These are phyloP conservation scores for Talaromyces rugulosus DNA, from an alignment of 2,329 filamentous ascomycete species.

Conservation along the genomic window DNA sequence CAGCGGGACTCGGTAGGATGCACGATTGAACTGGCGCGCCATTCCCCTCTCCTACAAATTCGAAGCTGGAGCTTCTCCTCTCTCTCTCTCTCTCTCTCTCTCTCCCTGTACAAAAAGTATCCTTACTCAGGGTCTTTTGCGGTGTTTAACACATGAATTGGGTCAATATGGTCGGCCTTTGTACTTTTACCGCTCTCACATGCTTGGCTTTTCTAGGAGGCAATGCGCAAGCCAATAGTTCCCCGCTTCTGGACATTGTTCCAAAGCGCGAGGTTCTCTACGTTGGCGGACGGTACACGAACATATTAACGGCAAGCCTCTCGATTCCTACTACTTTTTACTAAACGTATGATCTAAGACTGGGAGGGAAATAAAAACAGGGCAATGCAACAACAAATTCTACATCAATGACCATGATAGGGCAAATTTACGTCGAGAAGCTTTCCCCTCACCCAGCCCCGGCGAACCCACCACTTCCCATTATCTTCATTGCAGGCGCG, in stretches of 20 bases:
- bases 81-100: no score
- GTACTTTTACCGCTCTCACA: not conserved
- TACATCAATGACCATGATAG: not conserved
- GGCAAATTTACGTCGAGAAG: not conserved
- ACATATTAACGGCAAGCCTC: not conserved
- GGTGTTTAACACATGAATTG: not conserved
- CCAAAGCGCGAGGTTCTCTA: not conserved
- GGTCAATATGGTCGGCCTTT: not conserved
- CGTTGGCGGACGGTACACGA: not conserved
- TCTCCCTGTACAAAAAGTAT: no score
- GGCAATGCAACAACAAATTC: not conserved
- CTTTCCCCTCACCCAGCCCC: not conserved
- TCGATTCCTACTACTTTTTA: not conserved
- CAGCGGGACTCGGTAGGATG: no score
- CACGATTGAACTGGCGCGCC: no score
- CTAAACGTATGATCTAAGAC: not conserved
- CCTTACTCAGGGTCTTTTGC: no score
- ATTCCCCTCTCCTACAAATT: no score
- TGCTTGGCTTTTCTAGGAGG: not conserved
- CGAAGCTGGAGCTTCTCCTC: no score
- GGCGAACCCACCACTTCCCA: not conserved
- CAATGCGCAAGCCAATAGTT: not conserved
- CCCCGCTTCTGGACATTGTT: not conserved
- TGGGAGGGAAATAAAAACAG: not conserved
- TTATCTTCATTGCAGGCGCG: slow-evolving; percentile 5